Evolutionary conservation across 495 filamentous ascomycete species (phyloP), one percentile per base, ranked within the genome.

Genomic region (Cladorrhinum samala): DNA sequence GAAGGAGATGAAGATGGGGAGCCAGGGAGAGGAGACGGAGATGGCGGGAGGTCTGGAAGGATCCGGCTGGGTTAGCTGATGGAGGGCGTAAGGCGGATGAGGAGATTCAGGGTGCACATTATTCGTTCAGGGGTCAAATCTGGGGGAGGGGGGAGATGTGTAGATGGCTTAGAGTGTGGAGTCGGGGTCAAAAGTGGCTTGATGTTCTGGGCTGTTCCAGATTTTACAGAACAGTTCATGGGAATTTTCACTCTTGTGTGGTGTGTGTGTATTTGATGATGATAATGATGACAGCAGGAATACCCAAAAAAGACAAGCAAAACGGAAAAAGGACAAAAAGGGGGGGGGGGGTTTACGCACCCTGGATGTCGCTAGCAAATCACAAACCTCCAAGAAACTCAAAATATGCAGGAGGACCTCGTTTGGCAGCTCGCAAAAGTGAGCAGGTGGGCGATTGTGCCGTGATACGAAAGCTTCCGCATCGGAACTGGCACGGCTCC

Each of bases 391-490:
- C 54, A 84, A 67, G 63, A 73, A 75, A 42, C 72, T 66, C 50
- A 82, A 68, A 45, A 83, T 65, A 47, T 76, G 70, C 56, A 78
- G 70, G 41, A 83, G 60, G 57, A 84, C 68, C 64, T 84, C 82
- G 58, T 74, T 72, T 44, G 80, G 80, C 49, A 83, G 61, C 55
- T 65, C 64, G 13, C 46, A 51, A 20, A 64, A 49, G n/a, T 56
- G 51, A 19, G 20, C 42, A 20, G 2, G 41, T 14, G 17, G 45
- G 13, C 17, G 16, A 1, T 4, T 25, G 41, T 33, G 36, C 36
- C 19, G 41, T 19, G 18, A 16, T n/a, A 49, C 25, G 16, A 38
- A 37, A n/a, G 4, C 36, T 8, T 5, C 21, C 36, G 19, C 24
- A 9, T 5, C 21, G 33, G 24, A 19, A 24, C 17, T 36, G 24